Evolutionary conservation across 352 stramenopile species (phyloP).

Genomic region (Pythium apleroticum): DNA sequence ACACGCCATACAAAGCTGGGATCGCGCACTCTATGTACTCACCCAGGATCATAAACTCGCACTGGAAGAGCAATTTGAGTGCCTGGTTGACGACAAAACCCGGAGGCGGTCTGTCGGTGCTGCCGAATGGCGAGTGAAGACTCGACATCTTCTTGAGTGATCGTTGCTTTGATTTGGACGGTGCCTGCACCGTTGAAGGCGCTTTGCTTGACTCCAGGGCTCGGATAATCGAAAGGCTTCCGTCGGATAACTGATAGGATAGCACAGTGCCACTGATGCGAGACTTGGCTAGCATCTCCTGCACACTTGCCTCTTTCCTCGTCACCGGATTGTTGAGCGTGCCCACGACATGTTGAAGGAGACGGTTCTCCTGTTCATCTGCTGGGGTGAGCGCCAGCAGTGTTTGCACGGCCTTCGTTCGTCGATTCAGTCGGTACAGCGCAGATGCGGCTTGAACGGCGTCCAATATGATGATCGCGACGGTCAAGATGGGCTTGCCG

Average conservation of each 20-base stretch:
- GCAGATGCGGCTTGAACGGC: background rate
- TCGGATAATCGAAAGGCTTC: background rate
- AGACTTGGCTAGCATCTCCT: background rate
- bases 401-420: background rate
- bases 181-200: too few species aligned
- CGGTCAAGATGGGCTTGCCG: background rate
- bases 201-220: background rate
- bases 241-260: background rate
- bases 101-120: background rate
- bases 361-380: background rate
- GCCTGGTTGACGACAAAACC: slow-evolving; percentile 6
- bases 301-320: background rate
- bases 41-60: slow-evolving; percentile 29
- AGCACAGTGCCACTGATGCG: background rate
- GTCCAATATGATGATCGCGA: slow-evolving; percentile 12
- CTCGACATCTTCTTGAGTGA: background rate
- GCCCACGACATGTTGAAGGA: background rate
- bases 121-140: background rate
- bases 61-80: slow-evolving; percentile 26
- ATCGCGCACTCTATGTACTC: slow-evolving; percentile 34
- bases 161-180: background rate
- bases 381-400: background rate
- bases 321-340: background rate
- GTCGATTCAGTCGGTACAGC: background rate
- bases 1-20: slow-evolving; percentile 29